Percentiles rank a stretch among this genome's conserved stretches.
These are phyloP conservation scores for Backusella tarrabulga DNA, from an alignment of 192 early-diverging fungal genomes.

Conservation along the genomic window DNA sequence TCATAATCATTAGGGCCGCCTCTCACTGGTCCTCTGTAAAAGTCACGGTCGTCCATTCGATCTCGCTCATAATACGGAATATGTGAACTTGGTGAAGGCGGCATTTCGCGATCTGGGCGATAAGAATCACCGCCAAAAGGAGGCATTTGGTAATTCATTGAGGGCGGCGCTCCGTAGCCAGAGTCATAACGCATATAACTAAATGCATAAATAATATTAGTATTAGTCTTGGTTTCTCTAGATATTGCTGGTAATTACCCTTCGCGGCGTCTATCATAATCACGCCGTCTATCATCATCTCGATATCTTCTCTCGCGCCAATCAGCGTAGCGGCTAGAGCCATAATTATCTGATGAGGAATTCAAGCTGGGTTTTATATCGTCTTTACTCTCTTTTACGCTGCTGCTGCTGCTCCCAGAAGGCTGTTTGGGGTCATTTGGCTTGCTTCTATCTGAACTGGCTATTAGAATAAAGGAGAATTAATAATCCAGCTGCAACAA, in stretches of 20 bases:
- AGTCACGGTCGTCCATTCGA: conserved; percentile 35
- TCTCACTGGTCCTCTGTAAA: conserved; percentile 19
- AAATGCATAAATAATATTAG: not conserved
- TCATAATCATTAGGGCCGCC: conserved; percentile 27
- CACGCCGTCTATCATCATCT: conserved; percentile 35
- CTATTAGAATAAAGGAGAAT: not conserved
- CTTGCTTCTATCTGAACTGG: not conserved
- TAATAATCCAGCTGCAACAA: not conserved
- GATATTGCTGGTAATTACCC: not conserved
- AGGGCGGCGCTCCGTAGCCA: conserved; percentile 10
- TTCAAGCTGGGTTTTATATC: conserved; percentile 12
- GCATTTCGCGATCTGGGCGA: conserved; percentile 33
- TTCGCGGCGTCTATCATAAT: conserved; percentile 31
- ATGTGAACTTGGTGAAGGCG: conserved; percentile 15
- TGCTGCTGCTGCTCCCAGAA: not conserved
- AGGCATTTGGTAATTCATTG: conserved; percentile 9
- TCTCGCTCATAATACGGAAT: conserved; percentile 20
- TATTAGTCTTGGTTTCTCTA: not conserved
- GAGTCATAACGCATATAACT: conserved; percentile 18
- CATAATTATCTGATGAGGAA: conserved; percentile 16
- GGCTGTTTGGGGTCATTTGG: not conserved
- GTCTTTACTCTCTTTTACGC: conserved; percentile 16
- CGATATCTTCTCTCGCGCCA: conserved; percentile 33
- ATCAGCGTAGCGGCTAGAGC: conserved; percentile 24
- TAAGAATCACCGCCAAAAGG: conserved; percentile 40